These are phyloP conservation scores for Grosmannia serpens DNA, from an alignment of 2,329 filamentous ascomycete species.

Conservation along the genomic window DNA sequence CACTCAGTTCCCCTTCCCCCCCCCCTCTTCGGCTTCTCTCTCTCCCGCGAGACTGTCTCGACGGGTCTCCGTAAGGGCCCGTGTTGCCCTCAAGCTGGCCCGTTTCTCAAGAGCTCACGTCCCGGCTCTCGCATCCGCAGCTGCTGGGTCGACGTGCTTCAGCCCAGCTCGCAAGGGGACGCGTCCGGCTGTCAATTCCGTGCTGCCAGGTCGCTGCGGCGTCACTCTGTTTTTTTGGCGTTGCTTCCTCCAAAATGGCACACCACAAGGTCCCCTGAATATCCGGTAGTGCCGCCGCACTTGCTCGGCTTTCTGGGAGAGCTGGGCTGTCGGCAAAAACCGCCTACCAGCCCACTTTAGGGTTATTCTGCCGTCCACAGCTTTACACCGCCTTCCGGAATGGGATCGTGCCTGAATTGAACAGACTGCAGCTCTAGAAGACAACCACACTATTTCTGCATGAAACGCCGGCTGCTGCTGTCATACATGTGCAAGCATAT, in stretches of 20 bases:
- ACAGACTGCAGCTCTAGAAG: too few relatives aligned
- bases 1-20: not conserved
- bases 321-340: constrained; percentile 1
- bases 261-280: not conserved
- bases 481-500: too few relatives aligned
- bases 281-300: not conserved
- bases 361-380: not conserved
- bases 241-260: not conserved
- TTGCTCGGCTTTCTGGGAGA: not conserved
- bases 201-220: not conserved
- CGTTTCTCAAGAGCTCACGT: not conserved
- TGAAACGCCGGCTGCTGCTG: too few relatives aligned
- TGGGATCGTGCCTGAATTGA: too few relatives aligned
- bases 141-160: not conserved
- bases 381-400: not conserved
- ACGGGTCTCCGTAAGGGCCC: not conserved
- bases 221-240: not conserved
- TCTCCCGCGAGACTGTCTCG: not conserved
- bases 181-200: not conserved
- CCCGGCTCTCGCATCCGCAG: not conserved
- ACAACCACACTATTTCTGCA: too few relatives aligned
- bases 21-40: not conserved
- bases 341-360: not conserved
- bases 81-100: not conserved
- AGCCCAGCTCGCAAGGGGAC: not conserved